Conservation (phyloP, 1,139 yeast species). For the Lodderomyces pseudojiufengensis region DNA sequence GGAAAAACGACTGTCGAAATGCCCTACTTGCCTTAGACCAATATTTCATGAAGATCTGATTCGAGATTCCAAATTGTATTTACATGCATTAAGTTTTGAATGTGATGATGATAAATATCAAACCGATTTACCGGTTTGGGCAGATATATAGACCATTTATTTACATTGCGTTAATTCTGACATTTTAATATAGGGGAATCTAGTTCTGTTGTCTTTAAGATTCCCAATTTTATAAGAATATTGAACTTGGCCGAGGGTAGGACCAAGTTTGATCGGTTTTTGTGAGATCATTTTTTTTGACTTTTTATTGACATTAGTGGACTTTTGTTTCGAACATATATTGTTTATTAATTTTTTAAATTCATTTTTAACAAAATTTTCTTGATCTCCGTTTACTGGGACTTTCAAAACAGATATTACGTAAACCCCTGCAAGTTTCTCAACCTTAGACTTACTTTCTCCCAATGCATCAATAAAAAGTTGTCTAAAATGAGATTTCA, state of each 20-base stretch:
- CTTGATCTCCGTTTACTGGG: constrained; percentile 35
- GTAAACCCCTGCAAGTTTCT: constrained; percentile 39
- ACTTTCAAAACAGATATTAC: constrained; percentile 31
- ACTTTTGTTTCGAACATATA: too few relatives aligned
- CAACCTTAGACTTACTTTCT: not conserved
- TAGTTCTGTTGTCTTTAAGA: not conserved
- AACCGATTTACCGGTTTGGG: constrained; percentile 41
- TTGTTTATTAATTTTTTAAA: not conserved
- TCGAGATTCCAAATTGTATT: constrained; percentile 33
- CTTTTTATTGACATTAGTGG: too few relatives aligned
- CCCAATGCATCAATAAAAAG: constrained; percentile 9
- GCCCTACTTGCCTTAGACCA: constrained; percentile 45
- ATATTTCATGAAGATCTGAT: constrained; percentile 23
- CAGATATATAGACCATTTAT: constrained; percentile 12
- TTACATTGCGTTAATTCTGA: not conserved
- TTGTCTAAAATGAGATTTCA: constrained; percentile 20
- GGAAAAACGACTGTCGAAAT: constrained; percentile 1
- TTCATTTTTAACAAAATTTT: constrained; percentile 18
- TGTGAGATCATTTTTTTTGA: too few relatives aligned
- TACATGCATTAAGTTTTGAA: constrained; percentile 46
- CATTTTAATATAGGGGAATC: constrained; percentile 4
- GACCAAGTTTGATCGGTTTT: not conserved
- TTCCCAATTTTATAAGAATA: constrained; percentile 2
- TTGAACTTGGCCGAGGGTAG: not conserved
- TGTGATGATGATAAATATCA: constrained; percentile 21